Evolutionary conservation across 169 alveolate genomes (phyloP).

Genomic region (Plasmodium vinckei): DNA sequence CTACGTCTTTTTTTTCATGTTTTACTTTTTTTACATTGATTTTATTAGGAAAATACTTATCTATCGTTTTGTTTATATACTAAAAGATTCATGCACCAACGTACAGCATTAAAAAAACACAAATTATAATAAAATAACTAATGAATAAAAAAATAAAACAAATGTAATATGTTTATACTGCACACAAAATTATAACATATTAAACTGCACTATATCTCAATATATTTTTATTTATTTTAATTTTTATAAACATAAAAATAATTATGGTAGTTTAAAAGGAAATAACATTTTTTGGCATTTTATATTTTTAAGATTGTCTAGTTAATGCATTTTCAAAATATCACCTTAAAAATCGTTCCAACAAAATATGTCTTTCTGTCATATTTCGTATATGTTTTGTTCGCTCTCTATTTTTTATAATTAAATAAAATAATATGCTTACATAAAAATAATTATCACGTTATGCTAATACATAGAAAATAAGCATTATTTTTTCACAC

Average conservation of each 20-base stretch:
- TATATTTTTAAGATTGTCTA: slow-evolving; percentile 14
- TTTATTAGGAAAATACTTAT: too few species aligned
- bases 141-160: not conserved
- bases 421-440: too few species aligned
- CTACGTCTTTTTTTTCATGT: not conserved
- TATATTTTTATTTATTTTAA: slow-evolving; percentile 5
- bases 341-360: too few species aligned
- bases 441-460: too few species aligned
- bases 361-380: too few species aligned
- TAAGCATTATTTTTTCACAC: too few species aligned
- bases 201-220: slow-evolving; percentile 23
- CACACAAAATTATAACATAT: slow-evolving; percentile 11
- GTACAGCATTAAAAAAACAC: slow-evolving; percentile 29
- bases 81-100: slow-evolving; percentile 32
- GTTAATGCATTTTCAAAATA: not conserved
- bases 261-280: too few species aligned
- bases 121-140: too few species aligned
- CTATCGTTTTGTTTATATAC: too few species aligned
- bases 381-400: too few species aligned
- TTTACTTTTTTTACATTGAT: not conserved
- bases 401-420: too few species aligned
- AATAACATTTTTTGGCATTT: slow-evolving; percentile 1
- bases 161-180: not conserved
- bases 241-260: slow-evolving; percentile 1
- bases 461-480: too few species aligned